Base-by-base conservation (phyloP, 2,329 filamentous ascomycete genomes). In the Clarireedia paspali region DNA sequence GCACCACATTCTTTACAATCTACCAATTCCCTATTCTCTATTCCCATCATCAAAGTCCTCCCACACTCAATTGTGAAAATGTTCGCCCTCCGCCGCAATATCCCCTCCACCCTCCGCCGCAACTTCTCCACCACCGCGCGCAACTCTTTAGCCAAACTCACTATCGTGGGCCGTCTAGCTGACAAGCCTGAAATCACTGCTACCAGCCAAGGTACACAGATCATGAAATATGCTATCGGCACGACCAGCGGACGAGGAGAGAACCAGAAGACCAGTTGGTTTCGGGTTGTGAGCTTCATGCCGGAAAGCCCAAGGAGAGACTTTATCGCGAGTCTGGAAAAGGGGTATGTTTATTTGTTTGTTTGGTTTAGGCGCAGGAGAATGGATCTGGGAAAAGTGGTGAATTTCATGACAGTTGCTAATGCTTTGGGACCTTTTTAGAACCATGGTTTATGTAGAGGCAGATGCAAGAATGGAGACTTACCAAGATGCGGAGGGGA, bases 141-240 rank as follows among this genome's bases (percentile, higher is more conserved):
- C 10, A 39, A 26, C 36, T 74, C 79, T 60, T 68, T 94, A 63
- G 89, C 94, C 64, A 87, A 85, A 73, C 87, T 99, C 77, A 87
- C 84, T 67, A 77, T 99, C 72, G 80, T 96, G 64, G 94, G 94
- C 68, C 87, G 91, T 72, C 83, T 99, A 51, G 90, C 82, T 59
- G 81, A 84, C 65, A 80, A 83, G 53, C 92, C 94, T 57, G 91
- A 96, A 77, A 67, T 91, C 63, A 77, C 80, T 39, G 72, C 83
- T 57, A 89, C 88, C 48, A 80, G 81, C 66, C 85, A 76, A 52
- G 90, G 90, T 57, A 79, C 79, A 61, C 88, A 95, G 61, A 67
- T 95, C 57, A 70, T 97, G 67, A 82, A 81, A 66, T 97, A 95
- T 71, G 75, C 83, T 4, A 75, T 99, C 60, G 91, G 83, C 51